phyloP scores from a whole-genome alignment of 805 yeast genomes.

The Monosporozyma servazzii region DNA sequence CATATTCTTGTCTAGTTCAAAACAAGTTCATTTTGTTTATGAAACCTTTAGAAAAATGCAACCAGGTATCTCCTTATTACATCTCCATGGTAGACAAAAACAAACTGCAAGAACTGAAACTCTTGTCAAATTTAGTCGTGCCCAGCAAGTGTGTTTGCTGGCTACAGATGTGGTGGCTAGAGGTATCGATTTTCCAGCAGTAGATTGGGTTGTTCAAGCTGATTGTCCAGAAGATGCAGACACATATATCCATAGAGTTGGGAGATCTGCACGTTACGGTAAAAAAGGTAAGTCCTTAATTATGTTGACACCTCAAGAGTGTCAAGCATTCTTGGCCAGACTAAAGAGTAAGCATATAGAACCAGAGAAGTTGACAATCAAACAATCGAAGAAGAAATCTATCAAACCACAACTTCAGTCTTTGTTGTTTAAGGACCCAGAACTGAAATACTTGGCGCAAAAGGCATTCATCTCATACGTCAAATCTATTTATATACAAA shows the following conservation, averaged over 20 bases:
- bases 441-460: constrained; percentile 86
- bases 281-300: constrained; percentile 73
- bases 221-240: constrained; percentile 89
- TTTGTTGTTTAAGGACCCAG: constrained; percentile 83
- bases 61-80: constrained; percentile 84
- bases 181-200: constrained; percentile 86
- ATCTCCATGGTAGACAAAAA: constrained; percentile 82
- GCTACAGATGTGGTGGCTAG: constrained; percentile 91
- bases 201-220: constrained; percentile 89
- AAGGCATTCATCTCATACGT: constrained; percentile 90
- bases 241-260: constrained; percentile 86
- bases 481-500: constrained; percentile 75
- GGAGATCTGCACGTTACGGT: constrained; percentile 83
- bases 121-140: constrained; percentile 63
- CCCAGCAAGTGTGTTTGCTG: constrained; percentile 72
- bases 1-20: constrained; percentile 79
- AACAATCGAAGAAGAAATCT: constrained; percentile 58
- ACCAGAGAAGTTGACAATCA: constrained; percentile 62
- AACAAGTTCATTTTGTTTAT: constrained; percentile 83
- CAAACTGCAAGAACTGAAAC: constrained; percentile 85
- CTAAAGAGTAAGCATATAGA: constrained; percentile 57
- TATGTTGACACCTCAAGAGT: constrained; percentile 78
- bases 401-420: constrained; percentile 82
- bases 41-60: constrained; percentile 80
- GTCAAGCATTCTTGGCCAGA: constrained; percentile 60